Evolutionary conservation across 345 rosid species (phyloP).

Genomic region (Triadica sebifera): DNA sequence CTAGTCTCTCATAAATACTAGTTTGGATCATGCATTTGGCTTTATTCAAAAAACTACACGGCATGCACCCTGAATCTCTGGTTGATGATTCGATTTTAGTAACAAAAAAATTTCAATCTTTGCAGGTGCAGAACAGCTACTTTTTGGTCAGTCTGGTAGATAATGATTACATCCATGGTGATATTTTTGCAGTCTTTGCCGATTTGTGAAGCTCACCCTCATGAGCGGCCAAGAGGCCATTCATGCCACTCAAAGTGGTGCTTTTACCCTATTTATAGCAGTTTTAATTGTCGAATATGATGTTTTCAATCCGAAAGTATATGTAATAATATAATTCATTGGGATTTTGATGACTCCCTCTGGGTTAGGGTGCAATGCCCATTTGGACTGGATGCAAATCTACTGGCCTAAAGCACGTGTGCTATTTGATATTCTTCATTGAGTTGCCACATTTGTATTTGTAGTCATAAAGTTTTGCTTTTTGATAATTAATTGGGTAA

Average conservation of each 20-base stretch:
- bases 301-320: background rate
- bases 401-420: background rate
- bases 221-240: background rate
- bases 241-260: background rate
- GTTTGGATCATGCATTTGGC: background rate
- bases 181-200: slow-evolving; percentile 59
- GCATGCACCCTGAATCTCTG: background rate
- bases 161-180: slow-evolving; percentile 64
- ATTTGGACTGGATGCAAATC: background rate
- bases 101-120: background rate
- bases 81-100: background rate
- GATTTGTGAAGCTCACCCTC: slow-evolving; percentile 40
- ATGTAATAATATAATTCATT: slow-evolving; percentile 22
- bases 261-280: background rate
- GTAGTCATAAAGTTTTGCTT: background rate
- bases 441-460: background rate
- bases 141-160: slow-evolving; percentile 92
- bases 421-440: background rate
- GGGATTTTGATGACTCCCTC: slow-evolving; percentile 22
- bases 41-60: no score
- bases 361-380: background rate
- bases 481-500: background rate
- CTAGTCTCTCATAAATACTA: background rate
- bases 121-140: slow-evolving; percentile 79
- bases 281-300: background rate